A percentile compares a stretch with the other conserved stretches of the same genome.
phyloP scores from a whole-genome alignment of 345 rosid species.

The Firmiana major region DNA sequence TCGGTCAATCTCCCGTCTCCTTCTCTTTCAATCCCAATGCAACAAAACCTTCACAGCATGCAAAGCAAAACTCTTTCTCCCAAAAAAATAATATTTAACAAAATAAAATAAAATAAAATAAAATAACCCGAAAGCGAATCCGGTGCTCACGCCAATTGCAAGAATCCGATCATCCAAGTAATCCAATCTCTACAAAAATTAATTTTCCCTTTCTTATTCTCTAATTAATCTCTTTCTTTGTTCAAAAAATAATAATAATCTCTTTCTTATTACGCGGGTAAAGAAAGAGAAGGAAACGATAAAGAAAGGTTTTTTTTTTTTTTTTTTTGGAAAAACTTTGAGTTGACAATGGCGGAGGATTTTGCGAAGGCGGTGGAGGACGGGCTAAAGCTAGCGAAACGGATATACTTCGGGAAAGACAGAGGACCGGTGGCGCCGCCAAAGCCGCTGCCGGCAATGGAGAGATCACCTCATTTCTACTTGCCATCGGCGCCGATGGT shows the following conservation, averaged over 20 bases:
- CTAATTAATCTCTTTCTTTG: not conserved
- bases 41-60: not conserved
- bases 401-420: slow-evolving; percentile 80
- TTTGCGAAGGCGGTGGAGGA: slow-evolving; percentile 77
- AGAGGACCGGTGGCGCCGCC: slow-evolving; percentile 60
- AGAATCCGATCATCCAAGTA: not conserved
- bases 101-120: not conserved
- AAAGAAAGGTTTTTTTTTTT: not conserved
- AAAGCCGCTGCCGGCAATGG: slow-evolving; percentile 53
- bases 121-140: not conserved
- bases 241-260: too few relatives aligned
- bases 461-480: slow-evolving; percentile 35
- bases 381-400: slow-evolving; percentile 71
- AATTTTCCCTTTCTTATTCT: not conserved
- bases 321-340: not conserved
- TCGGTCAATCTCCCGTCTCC: not conserved
- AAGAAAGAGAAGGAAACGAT: not conserved
- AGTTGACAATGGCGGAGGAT: slow-evolving; percentile 57
- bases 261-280: not conserved
- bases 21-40: not conserved
- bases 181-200: not conserved
- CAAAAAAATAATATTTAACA: not conserved
- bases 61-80: not conserved
- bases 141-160: slow-evolving; percentile 1
- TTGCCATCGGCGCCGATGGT: slow-evolving; percentile 81